Evolutionary conservation across 176 grass and related monocot species (phyloP).

Genomic region (Echinochloa phyllopogon): DNA sequence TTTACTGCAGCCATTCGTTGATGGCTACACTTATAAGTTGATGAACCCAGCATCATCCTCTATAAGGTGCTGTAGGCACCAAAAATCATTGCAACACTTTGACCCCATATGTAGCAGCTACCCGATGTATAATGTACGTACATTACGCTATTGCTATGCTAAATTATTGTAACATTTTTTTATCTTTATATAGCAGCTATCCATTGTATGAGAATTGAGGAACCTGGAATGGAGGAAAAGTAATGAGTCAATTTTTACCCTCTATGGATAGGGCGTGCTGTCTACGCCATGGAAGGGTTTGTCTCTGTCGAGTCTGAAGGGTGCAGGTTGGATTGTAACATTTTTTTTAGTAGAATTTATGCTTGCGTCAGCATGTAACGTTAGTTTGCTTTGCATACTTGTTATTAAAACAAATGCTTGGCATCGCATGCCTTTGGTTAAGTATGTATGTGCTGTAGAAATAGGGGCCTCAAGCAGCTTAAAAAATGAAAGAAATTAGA

Average conservation of each 20-base stretch:
- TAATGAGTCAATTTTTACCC: neutral
- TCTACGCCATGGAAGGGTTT: conserved; percentile 12
- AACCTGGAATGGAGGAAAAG: neutral
- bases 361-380: too few relatives aligned
- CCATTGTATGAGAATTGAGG: neutral
- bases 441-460: too few relatives aligned
- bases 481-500: too few relatives aligned
- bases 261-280: too few relatives aligned
- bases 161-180: neutral
- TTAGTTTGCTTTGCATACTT: too few relatives aligned
- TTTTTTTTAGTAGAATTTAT: too few relatives aligned
- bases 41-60: neutral
- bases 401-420: neutral
- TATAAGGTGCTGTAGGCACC: conserved; percentile 34
- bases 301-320: too few relatives aligned
- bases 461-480: too few relatives aligned
- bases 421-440: too few relatives aligned
- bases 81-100: neutral
- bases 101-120: neutral
- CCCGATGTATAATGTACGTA: neutral
- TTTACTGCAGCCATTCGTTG: conserved; percentile 9
- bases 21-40: conserved; percentile 24
- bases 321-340: too few relatives aligned
- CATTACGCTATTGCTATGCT: neutral
- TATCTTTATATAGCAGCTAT: neutral